These are phyloP conservation scores for Boletus sp. DNA, from an alignment of 1,284 basidiomycete genomes.

Conservation along the genomic window DNA sequence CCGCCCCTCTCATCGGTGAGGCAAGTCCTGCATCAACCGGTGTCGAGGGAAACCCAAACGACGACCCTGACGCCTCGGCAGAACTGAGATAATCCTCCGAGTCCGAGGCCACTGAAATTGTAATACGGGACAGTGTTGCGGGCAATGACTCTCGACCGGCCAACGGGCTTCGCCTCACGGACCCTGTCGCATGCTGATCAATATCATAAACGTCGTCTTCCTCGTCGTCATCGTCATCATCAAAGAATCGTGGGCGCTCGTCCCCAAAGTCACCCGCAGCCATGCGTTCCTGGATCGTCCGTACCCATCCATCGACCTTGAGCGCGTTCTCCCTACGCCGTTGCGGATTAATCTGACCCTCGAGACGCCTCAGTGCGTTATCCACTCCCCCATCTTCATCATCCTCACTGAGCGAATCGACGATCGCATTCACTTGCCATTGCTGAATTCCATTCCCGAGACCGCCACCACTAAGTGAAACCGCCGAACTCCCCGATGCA, in stretches of 20 bases:
- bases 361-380: slow-evolving; percentile 74
- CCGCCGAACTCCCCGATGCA: slow-evolving; percentile 48
- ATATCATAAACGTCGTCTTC: slow-evolving; percentile 43
- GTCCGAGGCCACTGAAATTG: slow-evolving; percentile 27
- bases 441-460: slow-evolving; percentile 65
- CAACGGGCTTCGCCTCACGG: slow-evolving; percentile 16
- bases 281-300: slow-evolving; percentile 67
- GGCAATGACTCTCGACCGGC: slow-evolving; percentile 18
- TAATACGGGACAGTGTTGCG: slow-evolving; percentile 27
- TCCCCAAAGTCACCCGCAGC: slow-evolving; percentile 62
- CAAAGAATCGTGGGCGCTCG: slow-evolving; percentile 54
- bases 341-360: slow-evolving; percentile 80
- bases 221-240: slow-evolving; percentile 47
- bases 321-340: slow-evolving; percentile 68
- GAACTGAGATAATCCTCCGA: slow-evolving; percentile 33
- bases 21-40: slow-evolving; percentile 21
- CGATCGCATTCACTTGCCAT: slow-evolving; percentile 80
- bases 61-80: slow-evolving; percentile 24
- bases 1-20: slow-evolving; percentile 41
- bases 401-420: slow-evolving; percentile 76
- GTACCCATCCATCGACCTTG: slow-evolving; percentile 84
- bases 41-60: slow-evolving; percentile 22
- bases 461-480: slow-evolving; percentile 43
- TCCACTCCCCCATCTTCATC: slow-evolving; percentile 79
- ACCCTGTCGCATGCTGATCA: slow-evolving; percentile 42